phyloP scores from a whole-genome alignment of 805 yeast genomes.

The Groenewaldozyma tartarivorans region DNA sequence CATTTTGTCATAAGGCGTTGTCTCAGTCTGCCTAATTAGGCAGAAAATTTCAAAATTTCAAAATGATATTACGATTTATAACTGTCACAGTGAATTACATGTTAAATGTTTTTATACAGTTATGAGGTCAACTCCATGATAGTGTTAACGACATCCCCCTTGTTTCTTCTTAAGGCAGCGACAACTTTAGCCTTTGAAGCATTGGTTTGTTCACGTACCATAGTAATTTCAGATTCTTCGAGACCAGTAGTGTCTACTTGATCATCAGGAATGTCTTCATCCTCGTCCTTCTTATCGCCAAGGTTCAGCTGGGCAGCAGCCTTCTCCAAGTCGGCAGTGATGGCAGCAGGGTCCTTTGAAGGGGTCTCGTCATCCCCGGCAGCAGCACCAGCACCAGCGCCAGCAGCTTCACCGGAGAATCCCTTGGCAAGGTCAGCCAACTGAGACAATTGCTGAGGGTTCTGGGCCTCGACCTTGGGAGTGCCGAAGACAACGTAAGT shows the following conservation, averaged over 20 bases:
- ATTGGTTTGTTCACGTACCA: slow-evolving; percentile 86
- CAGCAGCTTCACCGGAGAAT: slow-evolving; percentile 35
- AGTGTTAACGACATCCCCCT: slow-evolving; percentile 93
- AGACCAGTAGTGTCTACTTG: slow-evolving; percentile 82
- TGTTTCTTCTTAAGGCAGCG: slow-evolving; percentile 78
- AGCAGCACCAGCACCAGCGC: slow-evolving; percentile 27
- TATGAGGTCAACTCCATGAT: slow-evolving; percentile 52
- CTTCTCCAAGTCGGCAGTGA: slow-evolving; percentile 22
- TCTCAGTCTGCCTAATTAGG: no score
- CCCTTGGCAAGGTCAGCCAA: slow-evolving; percentile 56
- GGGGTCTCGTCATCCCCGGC: slow-evolving; percentile 38
- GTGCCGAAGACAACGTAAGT: slow-evolving; percentile 96
- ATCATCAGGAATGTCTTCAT: slow-evolving; percentile 53
- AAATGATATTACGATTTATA: no score
- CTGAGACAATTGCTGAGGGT: slow-evolving; percentile 74
- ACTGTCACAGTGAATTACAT: no score
- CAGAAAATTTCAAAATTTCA: no score
- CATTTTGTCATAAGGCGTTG: no score
- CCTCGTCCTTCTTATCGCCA: slow-evolving; percentile 35
- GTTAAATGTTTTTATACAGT: no score
- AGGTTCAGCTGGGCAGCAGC: slow-evolving; percentile 22
- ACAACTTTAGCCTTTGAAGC: slow-evolving; percentile 85
- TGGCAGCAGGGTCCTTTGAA: slow-evolving; percentile 21
- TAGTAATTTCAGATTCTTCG: slow-evolving; percentile 69
- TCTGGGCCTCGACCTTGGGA: slow-evolving; percentile 91